These are phyloP conservation scores for Vigna mungo DNA, from an alignment of 306 rosid species.

Conservation along the genomic window DNA sequence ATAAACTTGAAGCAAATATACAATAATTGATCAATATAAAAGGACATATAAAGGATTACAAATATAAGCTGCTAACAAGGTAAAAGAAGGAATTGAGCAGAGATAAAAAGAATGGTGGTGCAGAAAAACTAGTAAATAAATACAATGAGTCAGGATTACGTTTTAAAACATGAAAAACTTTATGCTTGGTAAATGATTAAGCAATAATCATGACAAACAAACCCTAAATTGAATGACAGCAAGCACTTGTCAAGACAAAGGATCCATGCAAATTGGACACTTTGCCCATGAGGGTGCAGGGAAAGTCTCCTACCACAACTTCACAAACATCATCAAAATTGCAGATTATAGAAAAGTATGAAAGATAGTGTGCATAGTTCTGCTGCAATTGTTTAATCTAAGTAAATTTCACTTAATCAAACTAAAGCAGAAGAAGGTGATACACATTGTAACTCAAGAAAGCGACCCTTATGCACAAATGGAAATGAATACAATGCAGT, in stretches of 20 bases:
- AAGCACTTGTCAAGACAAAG: neutral
- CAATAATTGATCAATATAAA: neutral
- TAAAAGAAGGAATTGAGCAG: too few species aligned
- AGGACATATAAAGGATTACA: neutral
- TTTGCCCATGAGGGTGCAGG: neutral
- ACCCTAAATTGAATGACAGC: neutral
- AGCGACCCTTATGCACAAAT: slow-evolving; percentile 87
- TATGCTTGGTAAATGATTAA: too few species aligned
- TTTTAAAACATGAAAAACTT: neutral
- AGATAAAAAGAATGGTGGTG: neutral
- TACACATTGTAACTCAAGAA: slow-evolving; percentile 69
- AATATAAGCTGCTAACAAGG: too few species aligned
- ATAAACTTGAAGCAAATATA: too few species aligned
- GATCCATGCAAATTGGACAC: neutral
- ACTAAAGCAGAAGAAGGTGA: slow-evolving; percentile 58
- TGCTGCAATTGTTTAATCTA: slow-evolving; percentile 53
- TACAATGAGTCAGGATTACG: neutral
- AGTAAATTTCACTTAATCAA: slow-evolving; percentile 52
- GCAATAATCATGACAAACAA: neutral
- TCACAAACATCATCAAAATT: neutral
- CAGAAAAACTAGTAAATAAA: neutral
- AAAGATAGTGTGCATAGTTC: slow-evolving; percentile 23
- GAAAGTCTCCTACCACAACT: neutral
- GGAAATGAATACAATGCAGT: slow-evolving; percentile 73
- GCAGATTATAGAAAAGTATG: neutral